Percentiles rank a stretch among this genome's conserved stretches.
Evolutionary conservation across 2,329 filamentous ascomycete species (phyloP).

Genomic region (Nemania bipapillata): DNA sequence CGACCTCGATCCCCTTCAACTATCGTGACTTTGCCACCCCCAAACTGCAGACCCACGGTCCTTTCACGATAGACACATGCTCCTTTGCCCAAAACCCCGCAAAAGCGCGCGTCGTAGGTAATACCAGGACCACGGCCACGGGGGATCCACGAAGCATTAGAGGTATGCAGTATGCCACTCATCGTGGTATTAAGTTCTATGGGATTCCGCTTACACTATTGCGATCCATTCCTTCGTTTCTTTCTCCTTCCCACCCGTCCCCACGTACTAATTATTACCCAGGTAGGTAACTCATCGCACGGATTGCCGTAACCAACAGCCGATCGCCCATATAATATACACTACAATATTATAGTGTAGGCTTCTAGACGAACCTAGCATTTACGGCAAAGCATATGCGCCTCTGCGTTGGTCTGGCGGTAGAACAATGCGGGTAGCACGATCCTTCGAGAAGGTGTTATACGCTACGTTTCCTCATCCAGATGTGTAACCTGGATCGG

Average conservation of each 20-base stretch:
- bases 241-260: background rate
- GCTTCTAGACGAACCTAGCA: constrained; percentile 8
- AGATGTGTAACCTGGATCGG: background rate
- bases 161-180: constrained; percentile 3
- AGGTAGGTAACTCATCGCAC: background rate
- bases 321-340: constrained; percentile 9
- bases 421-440: constrained; percentile 2
- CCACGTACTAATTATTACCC: background rate
- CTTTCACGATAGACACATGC: background rate
- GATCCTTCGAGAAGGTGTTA: constrained; percentile 20
- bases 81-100: constrained; percentile 22
- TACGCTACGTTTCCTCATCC: constrained; percentile 4
- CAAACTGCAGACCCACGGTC: constrained; percentile 16
- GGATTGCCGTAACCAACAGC: constrained; percentile 4
- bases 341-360: background rate
- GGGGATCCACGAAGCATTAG: constrained; percentile 15
- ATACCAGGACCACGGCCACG: constrained; percentile 33
- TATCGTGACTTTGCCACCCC: constrained; percentile 20
- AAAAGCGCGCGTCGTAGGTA: constrained; percentile 31
- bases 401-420: background rate
- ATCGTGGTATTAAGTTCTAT: background rate
- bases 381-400: constrained; percentile 6
- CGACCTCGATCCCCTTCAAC: background rate
- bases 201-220: background rate
- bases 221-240: background rate